A percentile compares a stretch with the other conserved stretches of the same genome.
Evolutionary conservation across 768 basidiomycete genomes (phyloP).

Genomic region (Lactifluus hygrophoroides): DNA sequence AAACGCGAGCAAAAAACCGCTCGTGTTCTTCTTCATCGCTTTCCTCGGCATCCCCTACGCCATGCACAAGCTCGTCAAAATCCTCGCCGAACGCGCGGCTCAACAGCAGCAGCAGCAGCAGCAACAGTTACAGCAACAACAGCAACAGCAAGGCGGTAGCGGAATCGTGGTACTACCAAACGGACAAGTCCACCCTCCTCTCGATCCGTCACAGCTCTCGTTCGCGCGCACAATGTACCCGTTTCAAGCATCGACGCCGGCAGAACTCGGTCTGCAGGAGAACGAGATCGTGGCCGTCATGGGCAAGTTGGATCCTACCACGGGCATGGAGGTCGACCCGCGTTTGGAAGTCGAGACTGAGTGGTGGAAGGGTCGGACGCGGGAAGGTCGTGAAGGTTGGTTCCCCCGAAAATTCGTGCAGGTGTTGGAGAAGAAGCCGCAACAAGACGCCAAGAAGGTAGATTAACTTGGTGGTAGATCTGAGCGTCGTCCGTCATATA

Average conservation of each 20-base stretch:
- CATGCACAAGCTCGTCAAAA: constrained; percentile 81
- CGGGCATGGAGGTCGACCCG: constrained; percentile 60
- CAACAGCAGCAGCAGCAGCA: constrained; percentile 32
- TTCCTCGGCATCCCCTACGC: constrained; percentile 89
- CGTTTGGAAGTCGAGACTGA: constrained; percentile 54
- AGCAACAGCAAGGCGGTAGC: constrained; percentile 24
- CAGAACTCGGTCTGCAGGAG: constrained; percentile 74
- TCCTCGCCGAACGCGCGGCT: constrained; percentile 58
- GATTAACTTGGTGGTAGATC: constrained; percentile 24
- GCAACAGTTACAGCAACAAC: constrained; percentile 32
- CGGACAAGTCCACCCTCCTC: constrained; percentile 39
- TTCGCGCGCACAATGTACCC: constrained; percentile 80
- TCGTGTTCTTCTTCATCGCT: constrained; percentile 88
- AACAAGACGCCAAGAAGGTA: constrained; percentile 32
- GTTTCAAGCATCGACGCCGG: constrained; percentile 64
- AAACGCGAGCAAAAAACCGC: constrained; percentile 78
- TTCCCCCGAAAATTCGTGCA: constrained; percentile 90
- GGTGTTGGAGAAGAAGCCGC: constrained; percentile 43
- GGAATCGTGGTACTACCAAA: constrained; percentile 29
- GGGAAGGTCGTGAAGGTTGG: constrained; percentile 91
- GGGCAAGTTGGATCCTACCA: constrained; percentile 64
- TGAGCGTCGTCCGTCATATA: neutral
- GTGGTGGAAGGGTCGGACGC: constrained; percentile 93
- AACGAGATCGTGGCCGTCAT: constrained; percentile 93
- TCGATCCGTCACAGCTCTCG: constrained; percentile 71